Percentiles rank a stretch among this genome's conserved stretches.
Conservation (phyloP, 2,329 filamentous ascomycete genomes). For the Exophiala lecanii-corni region DNA sequence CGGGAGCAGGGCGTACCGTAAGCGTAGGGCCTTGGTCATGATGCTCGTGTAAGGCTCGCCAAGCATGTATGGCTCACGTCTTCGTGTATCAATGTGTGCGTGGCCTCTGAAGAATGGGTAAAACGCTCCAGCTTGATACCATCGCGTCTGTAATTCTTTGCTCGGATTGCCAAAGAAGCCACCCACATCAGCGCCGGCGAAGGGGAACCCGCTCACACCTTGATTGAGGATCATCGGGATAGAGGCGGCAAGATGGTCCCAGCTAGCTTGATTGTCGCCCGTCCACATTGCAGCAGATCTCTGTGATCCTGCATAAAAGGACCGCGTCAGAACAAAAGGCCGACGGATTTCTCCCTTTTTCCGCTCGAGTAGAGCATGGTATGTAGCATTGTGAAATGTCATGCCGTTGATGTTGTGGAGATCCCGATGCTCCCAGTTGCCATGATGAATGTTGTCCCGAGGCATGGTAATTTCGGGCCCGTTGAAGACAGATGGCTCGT, state of each 20-base stretch:
- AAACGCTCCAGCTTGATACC: conserved; percentile 95
- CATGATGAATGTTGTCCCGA: conserved; percentile 91
- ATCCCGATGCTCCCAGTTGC: conserved; percentile 93
- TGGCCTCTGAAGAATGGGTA: conserved; percentile 98
- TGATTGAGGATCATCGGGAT: conserved; percentile 92
- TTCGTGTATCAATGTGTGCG: conserved; percentile 91
- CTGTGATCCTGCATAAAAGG: conserved; percentile 89
- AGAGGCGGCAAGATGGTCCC: conserved; percentile 83
- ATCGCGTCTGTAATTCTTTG: conserved; percentile 83
- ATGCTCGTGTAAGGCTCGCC: conserved; percentile 81
- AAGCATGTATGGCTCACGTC: conserved; percentile 85
- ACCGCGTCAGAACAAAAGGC: conserved; percentile 87
- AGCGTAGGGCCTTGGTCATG: conserved; percentile 78
- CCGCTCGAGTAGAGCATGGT: conserved; percentile 74
- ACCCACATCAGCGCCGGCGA: conserved; percentile 90
- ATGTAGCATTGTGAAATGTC: conserved; percentile 93
- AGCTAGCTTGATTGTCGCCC: conserved; percentile 90
- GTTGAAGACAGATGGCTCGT: conserved; percentile 98
- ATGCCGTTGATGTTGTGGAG: conserved; percentile 93
- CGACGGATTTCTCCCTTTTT: conserved; percentile 80
- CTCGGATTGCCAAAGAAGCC: conserved; percentile 97
- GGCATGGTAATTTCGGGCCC: conserved; percentile 98
- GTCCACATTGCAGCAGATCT: conserved; percentile 96
- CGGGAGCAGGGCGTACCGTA: conserved; percentile 84
- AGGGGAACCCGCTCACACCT: conserved; percentile 88